phyloP scores from a whole-genome alignment of 164 flowering plant genomes.

The Magnolia sinica region DNA sequence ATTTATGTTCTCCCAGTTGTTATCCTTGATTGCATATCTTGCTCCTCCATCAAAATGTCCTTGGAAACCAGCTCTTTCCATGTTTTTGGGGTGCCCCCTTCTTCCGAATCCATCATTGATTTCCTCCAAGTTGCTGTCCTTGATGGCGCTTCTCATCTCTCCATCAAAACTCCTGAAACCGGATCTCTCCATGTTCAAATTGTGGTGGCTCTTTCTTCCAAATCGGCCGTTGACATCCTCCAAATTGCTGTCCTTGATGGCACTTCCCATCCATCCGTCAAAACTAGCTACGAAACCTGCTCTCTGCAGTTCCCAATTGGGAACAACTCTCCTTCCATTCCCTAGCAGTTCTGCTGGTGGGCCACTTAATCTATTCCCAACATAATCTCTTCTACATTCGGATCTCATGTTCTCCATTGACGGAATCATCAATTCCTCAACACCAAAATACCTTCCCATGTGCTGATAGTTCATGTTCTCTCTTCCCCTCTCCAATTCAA shows the following conservation, averaged over 20 bases:
- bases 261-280: neutral
- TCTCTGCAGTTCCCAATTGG: neutral
- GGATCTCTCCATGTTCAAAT: too few relatives aligned
- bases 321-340: neutral
- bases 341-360: neutral
- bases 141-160: neutral
- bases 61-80: too few relatives aligned
- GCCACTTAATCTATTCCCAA: neutral
- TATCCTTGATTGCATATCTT: neutral
- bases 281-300: neutral
- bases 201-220: too few relatives aligned
- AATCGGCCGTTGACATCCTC: too few relatives aligned
- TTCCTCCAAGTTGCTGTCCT: neutral
- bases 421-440: neutral
- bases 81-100: too few relatives aligned
- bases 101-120: neutral
- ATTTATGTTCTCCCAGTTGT: slow-evolving; percentile 4
- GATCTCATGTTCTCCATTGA: slow-evolving; percentile 8
- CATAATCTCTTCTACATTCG: neutral
- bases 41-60: neutral
- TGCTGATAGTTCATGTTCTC: neutral
- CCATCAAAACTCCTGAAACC: neutral
- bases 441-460: neutral
- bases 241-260: neutral
- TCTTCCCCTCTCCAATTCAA: neutral